Conservation (phyloP, 306 rosid species). For the Medicago truncatula region MtrunA17r5.0-ANR NC_053045.1:64403001-64403500, state of each 20-base stretch:
- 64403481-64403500: no score
- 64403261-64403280: conserved; percentile 35
- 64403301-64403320: no score
- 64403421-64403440: neutral
- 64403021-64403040: conserved; percentile 52
- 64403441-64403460: no score
- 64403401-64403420: neutral
- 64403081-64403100: conserved; percentile 48
- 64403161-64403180: conserved; percentile 50
- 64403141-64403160: conserved; percentile 66
- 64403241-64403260: conserved; percentile 65
- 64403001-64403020: conserved; percentile 52
- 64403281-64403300: no score
- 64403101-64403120: conserved; percentile 53
- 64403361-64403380: neutral
- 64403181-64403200: conserved; percentile 10
- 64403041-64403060: conserved; percentile 75
- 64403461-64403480: no score
- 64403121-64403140: conserved; percentile 49
- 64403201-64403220: conserved; percentile 65
- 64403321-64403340: no score
- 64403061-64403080: conserved; percentile 53
- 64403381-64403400: neutral
- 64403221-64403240: conserved; percentile 65
- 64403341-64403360: no score